phyloP scores from a whole-genome alignment of 2,329 filamentous ascomycete genomes.

The Cladosporium sp. region DNA sequence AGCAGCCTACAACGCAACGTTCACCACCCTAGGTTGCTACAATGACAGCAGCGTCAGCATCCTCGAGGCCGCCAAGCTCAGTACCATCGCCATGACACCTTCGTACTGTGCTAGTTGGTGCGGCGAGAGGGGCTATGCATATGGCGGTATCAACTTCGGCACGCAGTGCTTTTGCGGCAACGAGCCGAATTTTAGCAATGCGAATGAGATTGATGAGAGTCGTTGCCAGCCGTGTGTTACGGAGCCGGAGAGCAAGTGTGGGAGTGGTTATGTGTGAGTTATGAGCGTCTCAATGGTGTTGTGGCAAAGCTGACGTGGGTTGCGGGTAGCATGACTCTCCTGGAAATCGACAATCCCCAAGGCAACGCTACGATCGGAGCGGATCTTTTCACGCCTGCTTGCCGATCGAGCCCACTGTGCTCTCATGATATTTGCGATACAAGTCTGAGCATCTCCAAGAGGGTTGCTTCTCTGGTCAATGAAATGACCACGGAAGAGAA shows the following conservation, averaged over 20 bases:
- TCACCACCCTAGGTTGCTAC: constrained; percentile 12
- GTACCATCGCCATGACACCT: constrained; percentile 18
- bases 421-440: constrained; percentile 7
- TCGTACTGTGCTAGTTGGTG: constrained; percentile 18
- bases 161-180: constrained; percentile 18
- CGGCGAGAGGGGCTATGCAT: constrained; percentile 16
- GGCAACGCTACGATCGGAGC: constrained; percentile 10
- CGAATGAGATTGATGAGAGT: constrained; percentile 15
- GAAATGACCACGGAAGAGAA: constrained; percentile 8
- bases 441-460: constrained; percentile 3
- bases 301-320: neutral
- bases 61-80: constrained; percentile 15
- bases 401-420: constrained; percentile 16
- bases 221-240: constrained; percentile 10
- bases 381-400: constrained; percentile 14
- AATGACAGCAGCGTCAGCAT: constrained; percentile 20
- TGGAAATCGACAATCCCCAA: constrained; percentile 9
- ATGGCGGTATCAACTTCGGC: constrained; percentile 16
- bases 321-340: constrained; percentile 7
- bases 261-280: constrained; percentile 9
- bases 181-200: constrained; percentile 16
- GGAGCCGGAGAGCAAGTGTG: constrained; percentile 15
- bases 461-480: constrained; percentile 12
- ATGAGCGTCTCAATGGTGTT: too few species aligned
- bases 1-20: constrained; percentile 9